phyloP scores from a whole-genome alignment of 495 filamentous ascomycete genomes.

The Aspergillus campestris region DNA sequence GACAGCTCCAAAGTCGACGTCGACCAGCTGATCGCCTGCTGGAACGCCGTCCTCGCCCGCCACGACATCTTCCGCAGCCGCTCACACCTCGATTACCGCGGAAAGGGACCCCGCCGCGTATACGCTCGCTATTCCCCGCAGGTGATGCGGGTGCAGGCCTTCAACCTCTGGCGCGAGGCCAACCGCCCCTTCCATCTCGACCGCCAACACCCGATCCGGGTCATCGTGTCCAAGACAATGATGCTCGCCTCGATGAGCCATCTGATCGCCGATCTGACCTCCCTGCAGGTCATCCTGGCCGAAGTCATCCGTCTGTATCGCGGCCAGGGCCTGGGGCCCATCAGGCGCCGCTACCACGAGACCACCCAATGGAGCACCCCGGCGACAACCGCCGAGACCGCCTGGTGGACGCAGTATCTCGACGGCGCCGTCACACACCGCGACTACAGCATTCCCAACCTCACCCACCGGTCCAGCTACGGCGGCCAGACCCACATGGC shows the following conservation, averaged over 20 bases:
- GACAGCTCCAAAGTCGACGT: conserved; percentile 5
- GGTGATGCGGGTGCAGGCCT: conserved; percentile 4
- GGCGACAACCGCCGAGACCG: neutral
- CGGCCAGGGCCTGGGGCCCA: neutral
- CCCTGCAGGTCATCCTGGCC: conserved; percentile 12
- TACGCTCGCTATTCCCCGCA: conserved; percentile 1
- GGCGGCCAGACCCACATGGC: neutral
- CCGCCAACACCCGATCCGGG: conserved; percentile 9
- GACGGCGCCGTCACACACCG: neutral
- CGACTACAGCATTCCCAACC: neutral
- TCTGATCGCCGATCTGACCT: conserved; percentile 20
- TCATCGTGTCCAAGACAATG: conserved; percentile 4
- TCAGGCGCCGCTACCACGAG: neutral
- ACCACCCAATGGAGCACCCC: neutral
- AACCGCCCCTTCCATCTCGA: conserved; percentile 13
- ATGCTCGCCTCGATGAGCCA: conserved; percentile 18
- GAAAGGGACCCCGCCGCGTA: neutral
- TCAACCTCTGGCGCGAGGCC: conserved; percentile 5
- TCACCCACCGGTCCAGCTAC: conserved; percentile 1
- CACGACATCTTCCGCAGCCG: conserved; percentile 10
- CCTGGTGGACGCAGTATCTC: conserved; percentile 4
- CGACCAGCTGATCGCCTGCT: conserved; percentile 2
- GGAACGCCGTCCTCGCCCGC: conserved; percentile 10
- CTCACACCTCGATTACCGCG: neutral
- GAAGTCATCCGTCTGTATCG: conserved; percentile 15